phyloP scores from a whole-genome alignment of 495 filamentous ascomycete genomes.

The Daldinia grandis region DNA sequence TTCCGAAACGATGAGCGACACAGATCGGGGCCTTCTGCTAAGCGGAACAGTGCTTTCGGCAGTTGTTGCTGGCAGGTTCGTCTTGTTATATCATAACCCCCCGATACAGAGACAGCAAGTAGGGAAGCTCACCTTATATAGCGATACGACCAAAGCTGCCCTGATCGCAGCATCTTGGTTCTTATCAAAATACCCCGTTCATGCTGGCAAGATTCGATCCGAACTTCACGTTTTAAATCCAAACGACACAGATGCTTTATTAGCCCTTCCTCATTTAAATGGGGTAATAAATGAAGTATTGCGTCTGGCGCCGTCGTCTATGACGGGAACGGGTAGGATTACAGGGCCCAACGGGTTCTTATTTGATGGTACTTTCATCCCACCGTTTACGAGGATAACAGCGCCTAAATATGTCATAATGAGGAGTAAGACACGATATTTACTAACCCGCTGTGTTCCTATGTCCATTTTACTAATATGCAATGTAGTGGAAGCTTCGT shows the following conservation, averaged over 20 bases:
- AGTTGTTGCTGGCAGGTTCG: background rate
- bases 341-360: constrained; percentile 27
- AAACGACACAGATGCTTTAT: constrained; percentile 9
- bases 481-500: constrained; percentile 48
- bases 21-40: background rate
- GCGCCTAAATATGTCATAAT: constrained; percentile 32
- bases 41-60: background rate
- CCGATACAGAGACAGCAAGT: background rate
- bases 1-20: no score
- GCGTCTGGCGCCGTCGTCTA: constrained; percentile 24
- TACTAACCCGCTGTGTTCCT: background rate
- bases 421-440: constrained; percentile 20
- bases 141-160: constrained; percentile 23
- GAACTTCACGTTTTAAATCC: constrained; percentile 16
- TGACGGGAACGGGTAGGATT: constrained; percentile 25
- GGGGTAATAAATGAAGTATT: constrained; percentile 26
- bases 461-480: background rate
- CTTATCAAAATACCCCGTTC: constrained; percentile 26
- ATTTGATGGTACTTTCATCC: constrained; percentile 23
- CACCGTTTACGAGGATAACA: constrained; percentile 26
- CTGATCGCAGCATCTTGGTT: constrained; percentile 28
- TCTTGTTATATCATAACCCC: no score
- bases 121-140: background rate
- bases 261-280: constrained; percentile 27
- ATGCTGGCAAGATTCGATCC: constrained; percentile 18